Percentiles rank a stretch among this genome's conserved stretches.
Evolutionary conservation across 257 asterid genomes (phyloP).

Genomic region (Salvia miltiorrhiza): DNA sequence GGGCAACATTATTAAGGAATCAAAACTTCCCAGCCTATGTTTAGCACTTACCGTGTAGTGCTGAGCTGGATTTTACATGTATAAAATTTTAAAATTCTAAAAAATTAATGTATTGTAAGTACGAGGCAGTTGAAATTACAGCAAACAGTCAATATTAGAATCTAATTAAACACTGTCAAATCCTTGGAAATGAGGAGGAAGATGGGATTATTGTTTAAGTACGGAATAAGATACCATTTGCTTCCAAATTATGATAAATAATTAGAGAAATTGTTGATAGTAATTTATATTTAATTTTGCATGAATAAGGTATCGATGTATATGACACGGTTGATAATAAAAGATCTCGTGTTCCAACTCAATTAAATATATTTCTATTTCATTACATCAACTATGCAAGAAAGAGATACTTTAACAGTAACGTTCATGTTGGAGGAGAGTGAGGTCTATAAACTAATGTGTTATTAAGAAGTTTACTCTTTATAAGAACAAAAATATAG

Average conservation of each 20-base stretch:
- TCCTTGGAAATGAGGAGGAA: constrained; percentile 27
- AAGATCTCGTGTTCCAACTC: too few relatives aligned
- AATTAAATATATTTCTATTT: too few relatives aligned
- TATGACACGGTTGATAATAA: too few relatives aligned
- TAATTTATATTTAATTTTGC: too few relatives aligned
- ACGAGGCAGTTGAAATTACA: constrained; percentile 15
- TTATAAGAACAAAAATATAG: too few relatives aligned
- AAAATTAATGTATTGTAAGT: neutral
- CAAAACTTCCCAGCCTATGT: neutral
- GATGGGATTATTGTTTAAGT: constrained; percentile 23
- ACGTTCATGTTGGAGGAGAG: too few relatives aligned
- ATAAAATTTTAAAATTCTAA: neutral
- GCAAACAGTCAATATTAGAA: constrained; percentile 25
- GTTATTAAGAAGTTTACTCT: too few relatives aligned
- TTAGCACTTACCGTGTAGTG: constrained; percentile 21
- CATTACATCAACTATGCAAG: too few relatives aligned
- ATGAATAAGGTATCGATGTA: too few relatives aligned
- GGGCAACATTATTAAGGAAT: neutral
- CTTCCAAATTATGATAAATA: neutral
- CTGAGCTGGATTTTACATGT: constrained; percentile 10
- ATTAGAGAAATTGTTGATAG: neutral
- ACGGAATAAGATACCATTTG: neutral
- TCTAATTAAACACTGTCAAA: constrained; percentile 20
- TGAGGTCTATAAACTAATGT: too few relatives aligned
- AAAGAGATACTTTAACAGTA: too few relatives aligned